Evolutionary conservation across 805 yeast genomes (phyloP), one percentile per base, ranked within the genome.

Genomic region (Candida pini): DNA sequence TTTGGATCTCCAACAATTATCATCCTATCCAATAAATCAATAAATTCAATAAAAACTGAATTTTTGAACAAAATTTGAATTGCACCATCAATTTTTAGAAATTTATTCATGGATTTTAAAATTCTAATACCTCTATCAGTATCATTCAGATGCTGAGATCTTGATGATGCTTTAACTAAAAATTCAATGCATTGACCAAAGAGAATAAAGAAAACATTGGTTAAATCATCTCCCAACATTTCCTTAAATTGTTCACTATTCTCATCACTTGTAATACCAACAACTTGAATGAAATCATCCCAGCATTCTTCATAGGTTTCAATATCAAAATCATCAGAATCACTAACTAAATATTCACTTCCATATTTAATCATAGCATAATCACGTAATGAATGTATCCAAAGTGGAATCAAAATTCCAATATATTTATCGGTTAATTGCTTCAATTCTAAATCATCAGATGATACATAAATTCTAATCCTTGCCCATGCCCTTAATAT

Each of bases 141-240:
- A 10, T 41, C 37, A 28, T 46, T 48, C 24, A 34, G 35, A n/a
- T 41, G 32, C 8, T 37, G 23, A 25, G 31, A 32, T 18, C 43
- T 47, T 4, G 54, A 49, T 14, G 59, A 56, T n/a, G 41, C 26
- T 32, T 69, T 71, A 31, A 81, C 70, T 41, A 88, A 64, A 1
- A 81, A 73, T 47, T 85, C 95, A 31, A 88, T 68, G 53, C 96
- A 86, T 45, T 85, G 83, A 9, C 96, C 84, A 60, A 82, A 84
- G 26, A 89, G 56, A 20, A 88, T 80, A 51, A 86, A 83, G 57
- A 83, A 79, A 45, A 88, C 83, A 41, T 75, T 76, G 4, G 71
- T 66, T 2, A 74, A 62, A 41, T 80, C 88, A 9, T 70, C 76
- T 5, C 67, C 70, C 29, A 85, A 54, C 23, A 75, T 64, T 2